Evolutionary conservation across 257 asterid species (phyloP).

Genomic region (Solanum etuberosum): DNA sequence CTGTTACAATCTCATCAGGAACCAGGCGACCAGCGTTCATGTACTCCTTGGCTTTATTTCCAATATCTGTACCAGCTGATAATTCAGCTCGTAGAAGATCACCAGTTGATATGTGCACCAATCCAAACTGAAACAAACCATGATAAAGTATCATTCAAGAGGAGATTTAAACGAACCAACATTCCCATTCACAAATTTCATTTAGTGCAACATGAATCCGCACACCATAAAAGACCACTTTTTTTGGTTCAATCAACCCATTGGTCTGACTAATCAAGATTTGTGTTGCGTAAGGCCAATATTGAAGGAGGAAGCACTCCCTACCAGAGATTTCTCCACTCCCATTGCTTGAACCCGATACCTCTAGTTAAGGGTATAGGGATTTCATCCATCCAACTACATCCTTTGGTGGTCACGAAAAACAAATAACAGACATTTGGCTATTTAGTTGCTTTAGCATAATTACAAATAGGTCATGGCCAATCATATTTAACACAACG

Average conservation of each 20-base stretch:
- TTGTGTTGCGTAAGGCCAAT: background rate
- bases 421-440: background rate
- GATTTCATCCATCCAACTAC: background rate
- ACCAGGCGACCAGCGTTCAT: slow-evolving; percentile 82
- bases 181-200: background rate
- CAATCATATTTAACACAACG: background rate
- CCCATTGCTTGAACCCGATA: background rate
- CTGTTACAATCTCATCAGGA: slow-evolving; percentile 86
- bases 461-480: background rate
- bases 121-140: slow-evolving; percentile 55
- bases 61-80: slow-evolving; percentile 72
- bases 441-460: background rate
- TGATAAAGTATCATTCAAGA: background rate
- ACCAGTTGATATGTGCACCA: slow-evolving; percentile 92
- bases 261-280: background rate
- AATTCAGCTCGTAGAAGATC: slow-evolving; percentile 94
- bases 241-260: background rate
- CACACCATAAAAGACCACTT: background rate
- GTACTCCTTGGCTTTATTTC: slow-evolving; percentile 76
- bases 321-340: background rate
- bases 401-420: background rate
- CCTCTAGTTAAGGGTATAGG: background rate
- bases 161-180: background rate
- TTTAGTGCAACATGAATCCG: background rate
- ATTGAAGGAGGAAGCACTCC: background rate